Percentiles rank a stretch among this genome's conserved stretches.
Evolutionary conservation across 306 rosid genomes (phyloP).

Genomic region (Dalbergia cultrata): DNA sequence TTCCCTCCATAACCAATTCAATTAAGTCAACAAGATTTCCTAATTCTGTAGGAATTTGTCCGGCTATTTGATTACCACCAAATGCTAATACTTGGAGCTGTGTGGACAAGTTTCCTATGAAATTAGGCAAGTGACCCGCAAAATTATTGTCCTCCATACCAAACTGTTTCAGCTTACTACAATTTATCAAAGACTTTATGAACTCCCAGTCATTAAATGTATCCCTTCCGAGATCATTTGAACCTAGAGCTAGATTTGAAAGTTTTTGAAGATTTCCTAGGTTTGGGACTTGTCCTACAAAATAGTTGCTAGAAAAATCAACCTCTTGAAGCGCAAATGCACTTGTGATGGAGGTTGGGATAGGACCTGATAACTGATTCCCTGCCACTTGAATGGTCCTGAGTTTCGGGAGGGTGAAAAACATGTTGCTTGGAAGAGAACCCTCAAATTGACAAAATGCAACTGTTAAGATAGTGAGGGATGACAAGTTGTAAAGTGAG

Average conservation of each 20-base stretch:
- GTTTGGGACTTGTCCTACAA: constrained; percentile 5
- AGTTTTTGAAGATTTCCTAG: constrained; percentile 4
- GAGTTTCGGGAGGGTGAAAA: constrained; percentile 10
- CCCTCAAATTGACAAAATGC: neutral
- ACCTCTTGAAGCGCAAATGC: neutral
- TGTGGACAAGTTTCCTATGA: constrained; percentile 44
- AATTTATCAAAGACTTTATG: constrained; percentile 36
- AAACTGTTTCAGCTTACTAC: neutral
- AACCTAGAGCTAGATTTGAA: neutral
- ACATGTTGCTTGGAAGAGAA: constrained; percentile 23
- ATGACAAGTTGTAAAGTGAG: constrained; percentile 8
- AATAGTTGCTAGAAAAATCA: neutral
- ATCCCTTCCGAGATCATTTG: constrained; percentile 38
- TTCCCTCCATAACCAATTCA: rapidly evolving
- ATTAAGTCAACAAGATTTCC: constrained; percentile 33
- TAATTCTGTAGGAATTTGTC: constrained; percentile 34
- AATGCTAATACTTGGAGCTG: neutral
- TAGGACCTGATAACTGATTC: constrained; percentile 2
- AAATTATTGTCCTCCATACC: constrained; percentile 15
- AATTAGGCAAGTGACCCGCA: constrained; percentile 41
- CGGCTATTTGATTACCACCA: constrained; percentile 12
- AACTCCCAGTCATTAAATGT: constrained; percentile 32
- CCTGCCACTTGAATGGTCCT: rapidly evolving
- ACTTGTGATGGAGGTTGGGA: constrained; percentile 19
- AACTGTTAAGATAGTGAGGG: rapidly evolving